Evolutionary conservation across 805 yeast genomes (phyloP).

Genomic region (Starmerella roubikii): DNA sequence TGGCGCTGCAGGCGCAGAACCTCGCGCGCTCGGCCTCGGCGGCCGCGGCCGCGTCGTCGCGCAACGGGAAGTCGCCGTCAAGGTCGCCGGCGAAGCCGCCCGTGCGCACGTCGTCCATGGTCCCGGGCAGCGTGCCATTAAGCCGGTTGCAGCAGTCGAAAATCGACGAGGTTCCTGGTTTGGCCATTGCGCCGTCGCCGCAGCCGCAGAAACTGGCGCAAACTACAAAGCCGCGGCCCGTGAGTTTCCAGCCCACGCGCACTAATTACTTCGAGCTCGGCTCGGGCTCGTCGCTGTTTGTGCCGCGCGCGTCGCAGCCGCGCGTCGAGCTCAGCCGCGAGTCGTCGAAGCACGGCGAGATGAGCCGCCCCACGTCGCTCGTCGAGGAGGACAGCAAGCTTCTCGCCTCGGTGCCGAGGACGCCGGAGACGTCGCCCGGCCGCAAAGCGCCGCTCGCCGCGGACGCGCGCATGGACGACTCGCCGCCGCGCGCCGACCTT

Average conservation of each 20-base stretch:
- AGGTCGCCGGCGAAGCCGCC: slow-evolving; percentile 1
- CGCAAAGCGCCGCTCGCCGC: not conserved
- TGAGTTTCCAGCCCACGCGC: slow-evolving; percentile 26
- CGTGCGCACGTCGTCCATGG: slow-evolving; percentile 5
- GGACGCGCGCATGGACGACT: not conserved
- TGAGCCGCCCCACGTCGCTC: slow-evolving; percentile 21
- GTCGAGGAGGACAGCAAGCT: not conserved
- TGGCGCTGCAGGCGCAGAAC: not conserved
- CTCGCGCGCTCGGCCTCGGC: slow-evolving; percentile 2
- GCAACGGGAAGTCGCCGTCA: not conserved
- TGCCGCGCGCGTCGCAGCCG: slow-evolving; percentile 24
- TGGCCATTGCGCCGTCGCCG: slow-evolving; percentile 17
- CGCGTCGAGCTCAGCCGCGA: slow-evolving; percentile 25
- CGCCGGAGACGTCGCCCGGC: not conserved
- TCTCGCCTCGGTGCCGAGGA: not conserved
- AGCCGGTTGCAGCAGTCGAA: not conserved
- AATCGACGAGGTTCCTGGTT: slow-evolving; percentile 19
- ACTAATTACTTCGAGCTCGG: slow-evolving; percentile 7
- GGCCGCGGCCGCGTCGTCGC: slow-evolving; percentile 1
- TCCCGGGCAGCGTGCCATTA: slow-evolving; percentile 1
- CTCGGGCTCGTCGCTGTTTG: slow-evolving; percentile 13
- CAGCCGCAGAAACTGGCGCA: slow-evolving; percentile 9
- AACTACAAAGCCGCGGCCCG: slow-evolving; percentile 27
- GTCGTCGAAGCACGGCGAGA: slow-evolving; percentile 26
- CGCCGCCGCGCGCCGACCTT: not conserved